Percentiles rank a stretch among this genome's conserved stretches.
Conservation (phyloP, 768 basidiomycete genomes). For the Lactifluus subvellereus region DNA sequence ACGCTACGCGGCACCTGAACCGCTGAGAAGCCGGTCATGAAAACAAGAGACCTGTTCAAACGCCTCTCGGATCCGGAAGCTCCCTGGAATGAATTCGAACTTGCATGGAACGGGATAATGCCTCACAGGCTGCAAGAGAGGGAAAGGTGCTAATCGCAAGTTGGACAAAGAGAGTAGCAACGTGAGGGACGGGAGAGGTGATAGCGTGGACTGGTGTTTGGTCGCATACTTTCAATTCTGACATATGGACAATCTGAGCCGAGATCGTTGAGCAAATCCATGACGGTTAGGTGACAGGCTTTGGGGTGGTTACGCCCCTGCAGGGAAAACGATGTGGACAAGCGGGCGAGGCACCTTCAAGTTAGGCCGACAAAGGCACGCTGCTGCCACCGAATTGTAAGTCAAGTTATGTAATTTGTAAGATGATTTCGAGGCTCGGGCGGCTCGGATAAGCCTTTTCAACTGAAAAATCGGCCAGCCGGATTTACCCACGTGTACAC, state of each 20-base stretch:
- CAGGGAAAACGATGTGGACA: neutral
- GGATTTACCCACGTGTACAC: neutral
- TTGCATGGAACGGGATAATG: slow-evolving; percentile 18
- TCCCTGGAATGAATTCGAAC: slow-evolving; percentile 5
- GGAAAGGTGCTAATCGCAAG: neutral
- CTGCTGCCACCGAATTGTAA: neutral
- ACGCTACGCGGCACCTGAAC: neutral
- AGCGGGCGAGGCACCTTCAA: too few species aligned
- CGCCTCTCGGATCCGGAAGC: neutral
- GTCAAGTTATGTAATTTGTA: neutral
- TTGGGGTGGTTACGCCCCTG: neutral
- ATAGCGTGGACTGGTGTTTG: neutral
- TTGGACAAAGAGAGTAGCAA: neutral
- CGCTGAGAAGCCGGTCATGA: neutral
- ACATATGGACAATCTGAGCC: neutral
- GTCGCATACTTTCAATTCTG: neutral
- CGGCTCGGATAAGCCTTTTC: too few species aligned
- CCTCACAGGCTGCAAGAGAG: neutral
- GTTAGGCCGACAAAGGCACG: too few species aligned
- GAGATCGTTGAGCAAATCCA: neutral
- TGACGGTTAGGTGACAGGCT: neutral
- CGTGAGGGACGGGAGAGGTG: too few species aligned
- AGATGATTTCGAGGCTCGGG: too few species aligned
- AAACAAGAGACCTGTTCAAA: slow-evolving; percentile 1
- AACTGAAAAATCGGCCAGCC: neutral